Evolutionary conservation across 169 alveolate genomes (phyloP), one percentile per base, ranked within the genome.

Genomic region (Cystoisospora suis): DNA sequence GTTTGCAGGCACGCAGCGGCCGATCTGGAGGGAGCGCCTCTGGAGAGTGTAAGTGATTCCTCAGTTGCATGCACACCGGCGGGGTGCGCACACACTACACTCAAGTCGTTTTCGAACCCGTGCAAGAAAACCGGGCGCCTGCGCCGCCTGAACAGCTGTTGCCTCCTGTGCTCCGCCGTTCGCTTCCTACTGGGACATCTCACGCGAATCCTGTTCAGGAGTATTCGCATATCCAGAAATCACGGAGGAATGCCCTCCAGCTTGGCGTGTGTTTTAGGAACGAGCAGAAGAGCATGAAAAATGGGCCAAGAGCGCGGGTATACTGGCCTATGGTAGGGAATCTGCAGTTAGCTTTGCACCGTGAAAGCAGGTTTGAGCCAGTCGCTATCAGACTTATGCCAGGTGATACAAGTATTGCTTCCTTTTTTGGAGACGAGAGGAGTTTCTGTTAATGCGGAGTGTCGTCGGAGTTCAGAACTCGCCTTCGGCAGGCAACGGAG

Each of bases 41-140:
- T 72, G 83, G 83, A 72, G 56, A n/a, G 83, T 72, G 83, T 72
- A 72, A 72, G 83, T 15, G 12, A 72, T 38, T 12, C 38, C 36
- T 5, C 6, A 17, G 34, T 20, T 17, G 7, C 36, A 15, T 61
- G 15, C 75, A n/a, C 36, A n/a, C 36, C 42, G 15, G 34, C 29
- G 75, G 7, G 20, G 40, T 5, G 15, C 17, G 20, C 15, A 5
- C 27, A 27, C 29, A 27, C 75, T 7, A n/a, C 7, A 20, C 20
- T 6, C 34, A 61, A 61, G 36, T 5, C 75, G n/a, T 5, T 5
- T 61, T 12, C 75, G 75, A 5, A 27, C 75, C 20, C 6, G 36
- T 15, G 75, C 36, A n/a, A 27, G 29, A 61, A 20, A 29, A 61
- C 7, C 40, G 20, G 7, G 7, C 17, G 6, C 20, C 36, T 12